Evolutionary conservation across 352 stramenopile genomes (phyloP), one percentile per base, ranked within the genome.

Genomic region (Thalassiosira allenii): DNA sequence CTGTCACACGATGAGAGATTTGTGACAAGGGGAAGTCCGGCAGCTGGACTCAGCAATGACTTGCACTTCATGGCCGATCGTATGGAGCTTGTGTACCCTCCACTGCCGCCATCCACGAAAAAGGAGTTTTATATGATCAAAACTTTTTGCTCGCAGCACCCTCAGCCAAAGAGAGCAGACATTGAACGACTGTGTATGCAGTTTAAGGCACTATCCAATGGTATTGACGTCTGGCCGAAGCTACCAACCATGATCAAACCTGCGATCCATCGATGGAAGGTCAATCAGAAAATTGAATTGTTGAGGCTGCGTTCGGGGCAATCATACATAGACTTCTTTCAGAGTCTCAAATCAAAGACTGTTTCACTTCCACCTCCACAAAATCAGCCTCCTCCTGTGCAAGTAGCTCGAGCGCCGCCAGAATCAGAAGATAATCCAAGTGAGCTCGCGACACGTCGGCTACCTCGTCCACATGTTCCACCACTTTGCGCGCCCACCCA

Each of bases 61-160:
- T 29, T 74, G n/a, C 27, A 67, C 1, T 74, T 25, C 1, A 53
- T 64, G 65, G 41, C n/a, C 14, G 51, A 74, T 0, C 17, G 20
- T 1, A 74, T 74, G 65, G 51, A 23, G 25, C 22, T 74, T 27
- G 14, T 27, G 12, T n/a, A 51, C 22, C 65, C 65, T 25, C 27
- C 32, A 30, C 23, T 74, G 30, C 65, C 65, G 2, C 49, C 49
- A 14, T 58, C 40, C 4, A 34, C 33, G 32, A 3, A 20, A 58
- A 33, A 32, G 25, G 61, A 83, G 32, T 56, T 68, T 57, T 12
- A 33, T 43, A 75, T 75, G 65, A 75, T 75, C 17, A 65, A 75
- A 56, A 22, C 5, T 5, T 75, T 75, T 57, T 75, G 65, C 23
- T 22, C n/a, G 14, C 1, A 69, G n/a, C 27, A 66, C 17, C 65